These are phyloP conservation scores for Boletus rubroflammeus DNA, from an alignment of 768 basidiomycete species.

Conservation along the genomic window DNA sequence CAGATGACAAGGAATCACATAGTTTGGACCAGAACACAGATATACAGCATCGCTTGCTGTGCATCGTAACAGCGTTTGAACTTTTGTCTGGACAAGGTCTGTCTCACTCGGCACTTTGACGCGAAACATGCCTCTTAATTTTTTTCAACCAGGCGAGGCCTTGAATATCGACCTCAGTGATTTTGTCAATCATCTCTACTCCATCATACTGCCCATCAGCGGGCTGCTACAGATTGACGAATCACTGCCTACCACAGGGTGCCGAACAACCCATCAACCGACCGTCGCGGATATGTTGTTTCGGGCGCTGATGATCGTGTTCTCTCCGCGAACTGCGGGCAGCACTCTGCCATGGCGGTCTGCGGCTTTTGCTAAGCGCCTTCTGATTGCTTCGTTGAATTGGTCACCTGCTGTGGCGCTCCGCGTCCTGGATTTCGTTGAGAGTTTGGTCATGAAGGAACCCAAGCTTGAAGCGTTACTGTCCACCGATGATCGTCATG, in stretches of 20 bases:
- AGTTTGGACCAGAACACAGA: slow-evolving; percentile 35
- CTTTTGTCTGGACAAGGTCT: slow-evolving; percentile 92
- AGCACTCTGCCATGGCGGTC: slow-evolving; percentile 66
- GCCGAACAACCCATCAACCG: slow-evolving; percentile 27
- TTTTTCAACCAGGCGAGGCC: slow-evolving; percentile 70
- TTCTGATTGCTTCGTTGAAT: slow-evolving; percentile 74
- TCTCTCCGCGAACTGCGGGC: slow-evolving; percentile 66
- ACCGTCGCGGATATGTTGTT: slow-evolving; percentile 74
- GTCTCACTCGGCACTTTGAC: slow-evolving; percentile 8
- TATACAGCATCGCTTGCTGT: slow-evolving; percentile 64
- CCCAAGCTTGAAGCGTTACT: slow-evolving; percentile 79
- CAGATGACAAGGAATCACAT: slow-evolving; percentile 32
- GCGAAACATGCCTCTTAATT: slow-evolving; percentile 1
- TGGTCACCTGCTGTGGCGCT: slow-evolving; percentile 69
- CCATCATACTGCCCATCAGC: slow-evolving; percentile 72
- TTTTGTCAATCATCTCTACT: slow-evolving; percentile 82
- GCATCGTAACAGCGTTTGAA: slow-evolving; percentile 96
- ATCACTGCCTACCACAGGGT: slow-evolving; percentile 31
- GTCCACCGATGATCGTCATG: slow-evolving; percentile 79
- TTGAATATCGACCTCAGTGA: slow-evolving; percentile 92
- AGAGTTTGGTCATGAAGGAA: slow-evolving; percentile 69
- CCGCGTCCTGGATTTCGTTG: slow-evolving; percentile 72
- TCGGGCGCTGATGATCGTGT: slow-evolving; percentile 75
- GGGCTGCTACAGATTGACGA: slow-evolving; percentile 63
- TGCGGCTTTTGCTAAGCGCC: slow-evolving; percentile 92